These are phyloP conservation scores for Pyrenophora graminea DNA, from an alignment of 2,329 filamentous ascomycete genomes.

Conservation along the genomic window DNA sequence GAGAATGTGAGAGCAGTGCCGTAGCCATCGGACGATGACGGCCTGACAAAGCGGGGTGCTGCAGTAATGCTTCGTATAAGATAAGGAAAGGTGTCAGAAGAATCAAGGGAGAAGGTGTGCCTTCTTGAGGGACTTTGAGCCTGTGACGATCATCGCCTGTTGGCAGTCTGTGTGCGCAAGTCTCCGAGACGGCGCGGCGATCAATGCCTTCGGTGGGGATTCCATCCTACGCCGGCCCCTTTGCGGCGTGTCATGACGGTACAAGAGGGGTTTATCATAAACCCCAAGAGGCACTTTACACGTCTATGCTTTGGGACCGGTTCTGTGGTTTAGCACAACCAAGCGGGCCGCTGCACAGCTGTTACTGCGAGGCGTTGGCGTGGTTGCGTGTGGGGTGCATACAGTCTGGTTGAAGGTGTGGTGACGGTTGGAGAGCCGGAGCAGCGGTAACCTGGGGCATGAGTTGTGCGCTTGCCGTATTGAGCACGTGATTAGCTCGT, in stretches of 20 bases:
- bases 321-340: background rate
- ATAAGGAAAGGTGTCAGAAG: conserved; percentile 12
- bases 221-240: conserved; percentile 9
- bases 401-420: background rate
- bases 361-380: background rate
- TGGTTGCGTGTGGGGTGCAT: background rate
- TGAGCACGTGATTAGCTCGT: conserved; percentile 3
- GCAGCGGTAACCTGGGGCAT: conserved; percentile 3
- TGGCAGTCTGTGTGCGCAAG: conserved; percentile 21
- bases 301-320: background rate
- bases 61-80: conserved; percentile 1
- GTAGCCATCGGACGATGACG: conserved; percentile 20
- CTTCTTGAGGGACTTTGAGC: conserved; percentile 11
- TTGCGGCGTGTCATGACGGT: conserved; percentile 12
- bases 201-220: conserved; percentile 27
- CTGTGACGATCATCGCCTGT: conserved; percentile 28
- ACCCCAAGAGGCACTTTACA: background rate
- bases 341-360: background rate
- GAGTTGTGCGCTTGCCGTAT: conserved; percentile 8
- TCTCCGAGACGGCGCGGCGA: conserved; percentile 25
- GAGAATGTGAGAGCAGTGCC: conserved; percentile 14
- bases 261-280: conserved; percentile 1
- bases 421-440: background rate
- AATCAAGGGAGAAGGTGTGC: conserved; percentile 10
- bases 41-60: conserved; percentile 10